Evolutionary conservation across 441 rosid genomes (phyloP).

Genomic region (Pelargonium citronellum): DNA sequence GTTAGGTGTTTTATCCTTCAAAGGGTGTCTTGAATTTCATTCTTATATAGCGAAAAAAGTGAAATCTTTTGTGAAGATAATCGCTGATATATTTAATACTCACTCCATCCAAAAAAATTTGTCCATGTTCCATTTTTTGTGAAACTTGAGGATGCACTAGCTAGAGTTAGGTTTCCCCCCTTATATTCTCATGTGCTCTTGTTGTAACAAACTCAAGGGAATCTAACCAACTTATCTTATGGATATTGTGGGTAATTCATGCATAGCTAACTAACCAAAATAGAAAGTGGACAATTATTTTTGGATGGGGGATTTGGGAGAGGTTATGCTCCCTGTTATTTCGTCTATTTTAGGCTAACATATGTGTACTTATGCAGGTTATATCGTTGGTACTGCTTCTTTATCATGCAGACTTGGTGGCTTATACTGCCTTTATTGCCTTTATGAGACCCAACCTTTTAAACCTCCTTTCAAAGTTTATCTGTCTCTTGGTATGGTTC

Average conservation of each 20-base stretch:
- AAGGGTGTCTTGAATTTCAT: neutral
- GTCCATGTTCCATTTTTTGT: too few species aligned
- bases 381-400: slow-evolving; percentile 41
- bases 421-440: slow-evolving; percentile 79
- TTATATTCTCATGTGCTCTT: too few species aligned
- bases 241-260: too few species aligned
- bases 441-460: slow-evolving; percentile 69
- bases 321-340: neutral
- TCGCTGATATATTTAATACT: neutral
- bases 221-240: too few species aligned
- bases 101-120: too few species aligned
- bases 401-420: slow-evolving; percentile 65
- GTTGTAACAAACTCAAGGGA: too few species aligned
- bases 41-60: too few species aligned
- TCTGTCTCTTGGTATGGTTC: slow-evolving; percentile 56
- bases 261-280: too few species aligned
- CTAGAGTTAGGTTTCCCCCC: too few species aligned
- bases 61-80: neutral
- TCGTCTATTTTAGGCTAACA: neutral
- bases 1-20: neutral
- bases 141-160: too few species aligned
- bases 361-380: slow-evolving; percentile 39
- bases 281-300: too few species aligned
- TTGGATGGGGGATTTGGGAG: too few species aligned
- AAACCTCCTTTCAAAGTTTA: slow-evolving; percentile 65